A percentile compares a stretch with the other conserved stretches of the same genome.
Conservation (phyloP, 75 land plant species). For the Picea sitchensis region DNA sequence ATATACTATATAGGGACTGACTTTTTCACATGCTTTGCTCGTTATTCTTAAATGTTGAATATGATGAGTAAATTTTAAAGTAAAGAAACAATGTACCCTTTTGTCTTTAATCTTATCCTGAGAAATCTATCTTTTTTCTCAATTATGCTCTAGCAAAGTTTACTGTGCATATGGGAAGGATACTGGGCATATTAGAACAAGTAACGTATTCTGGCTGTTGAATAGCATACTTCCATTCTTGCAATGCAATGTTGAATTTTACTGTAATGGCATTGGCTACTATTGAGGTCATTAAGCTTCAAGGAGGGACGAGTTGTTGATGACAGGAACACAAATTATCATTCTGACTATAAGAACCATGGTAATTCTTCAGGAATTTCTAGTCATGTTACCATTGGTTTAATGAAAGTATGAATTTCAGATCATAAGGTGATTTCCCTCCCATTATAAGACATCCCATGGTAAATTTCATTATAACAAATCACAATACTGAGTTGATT, state of each 20-base stretch:
- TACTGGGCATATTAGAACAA: not conserved
- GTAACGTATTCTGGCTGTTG: not conserved
- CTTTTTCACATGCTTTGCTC: not conserved
- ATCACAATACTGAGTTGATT: too few relatives aligned
- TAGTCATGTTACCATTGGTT: not conserved
- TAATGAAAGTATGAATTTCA: not conserved
- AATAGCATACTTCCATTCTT: not conserved
- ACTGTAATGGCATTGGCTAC: too few relatives aligned
- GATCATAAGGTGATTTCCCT: not conserved
- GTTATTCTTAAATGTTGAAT: not conserved
- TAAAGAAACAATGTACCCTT: not conserved
- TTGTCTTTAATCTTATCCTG: too few relatives aligned
- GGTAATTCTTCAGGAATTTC: not conserved
- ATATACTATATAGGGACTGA: not conserved
- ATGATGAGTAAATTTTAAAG: not conserved
- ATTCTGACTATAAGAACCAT: not conserved
- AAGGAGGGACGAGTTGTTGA: not conserved
- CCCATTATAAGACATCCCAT: not conserved
- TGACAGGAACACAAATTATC: not conserved
- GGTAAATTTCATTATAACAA: not conserved
- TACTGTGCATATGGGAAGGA: not conserved
- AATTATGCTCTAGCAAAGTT: not conserved
- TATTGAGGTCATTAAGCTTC: not conserved
- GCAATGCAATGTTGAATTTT: not conserved
- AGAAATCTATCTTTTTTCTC: not conserved